Conservation (phyloP, 306 rosid genomes). For the Spatholobus suberectus region DNA sequence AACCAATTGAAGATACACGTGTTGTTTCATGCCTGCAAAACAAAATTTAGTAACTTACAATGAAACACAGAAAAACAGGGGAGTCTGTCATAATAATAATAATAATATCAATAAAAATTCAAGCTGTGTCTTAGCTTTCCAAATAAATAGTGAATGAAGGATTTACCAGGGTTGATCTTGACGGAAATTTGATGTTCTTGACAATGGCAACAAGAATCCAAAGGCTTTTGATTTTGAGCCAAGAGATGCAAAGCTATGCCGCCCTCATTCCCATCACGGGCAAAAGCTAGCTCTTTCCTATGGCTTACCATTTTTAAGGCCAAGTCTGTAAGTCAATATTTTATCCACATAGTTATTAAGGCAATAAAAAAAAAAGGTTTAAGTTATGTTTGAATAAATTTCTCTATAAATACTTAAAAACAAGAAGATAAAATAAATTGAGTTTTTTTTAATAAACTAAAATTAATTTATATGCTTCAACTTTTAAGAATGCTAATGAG, state of each 20-base stretch:
- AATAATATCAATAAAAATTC: background rate
- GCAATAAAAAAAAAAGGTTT: no score
- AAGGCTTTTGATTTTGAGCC: background rate
- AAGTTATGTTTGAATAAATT: no score
- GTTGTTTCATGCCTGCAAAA: constrained; percentile 27
- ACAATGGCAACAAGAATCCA: background rate
- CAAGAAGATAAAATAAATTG: no score
- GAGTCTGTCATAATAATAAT: no score
- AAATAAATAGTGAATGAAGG: no score
- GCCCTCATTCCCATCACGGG: background rate
- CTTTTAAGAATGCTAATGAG: no score
- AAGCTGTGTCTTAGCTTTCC: background rate
- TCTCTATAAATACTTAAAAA: no score
- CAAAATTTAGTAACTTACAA: background rate
- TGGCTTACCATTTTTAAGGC: background rate
- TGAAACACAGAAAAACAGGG: background rate
- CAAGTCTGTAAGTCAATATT: background rate
- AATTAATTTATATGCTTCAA: no score
- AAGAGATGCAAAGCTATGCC: background rate
- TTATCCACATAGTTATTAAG: no score
- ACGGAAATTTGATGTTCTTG: background rate
- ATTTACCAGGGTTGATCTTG: constrained; percentile 26
- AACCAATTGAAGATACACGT: constrained; percentile 29
- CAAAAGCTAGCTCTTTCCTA: background rate
- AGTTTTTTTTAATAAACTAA: no score